Evolutionary conservation across 352 stramenopile genomes (phyloP).

Genomic region (Pythium folliculosum): DNA sequence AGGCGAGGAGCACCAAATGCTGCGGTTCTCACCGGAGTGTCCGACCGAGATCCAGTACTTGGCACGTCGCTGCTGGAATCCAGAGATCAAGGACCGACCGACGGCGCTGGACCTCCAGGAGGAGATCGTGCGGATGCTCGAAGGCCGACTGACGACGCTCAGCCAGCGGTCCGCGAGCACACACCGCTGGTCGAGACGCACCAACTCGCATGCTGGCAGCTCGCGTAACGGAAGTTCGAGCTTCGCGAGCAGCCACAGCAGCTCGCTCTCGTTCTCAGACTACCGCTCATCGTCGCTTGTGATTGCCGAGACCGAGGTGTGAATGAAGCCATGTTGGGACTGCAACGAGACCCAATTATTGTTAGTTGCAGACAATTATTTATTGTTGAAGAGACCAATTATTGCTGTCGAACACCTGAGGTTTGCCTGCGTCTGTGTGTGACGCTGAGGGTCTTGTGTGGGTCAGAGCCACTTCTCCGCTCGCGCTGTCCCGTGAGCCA

Average conservation of each 20-base stretch:
- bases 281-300: constrained; percentile 22
- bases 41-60: constrained; percentile 54
- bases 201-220: constrained; percentile 31
- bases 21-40: constrained; percentile 69
- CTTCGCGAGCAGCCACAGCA: constrained; percentile 26
- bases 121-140: constrained; percentile 66
- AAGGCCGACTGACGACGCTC: constrained; percentile 54
- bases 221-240: constrained; percentile 22
- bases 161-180: constrained; percentile 28
- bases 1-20: constrained; percentile 49
- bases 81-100: constrained; percentile 42
- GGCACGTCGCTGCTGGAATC: constrained; percentile 64
- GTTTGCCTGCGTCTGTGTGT: not conserved
- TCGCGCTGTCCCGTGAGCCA: not conserved
- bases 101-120: constrained; percentile 77
- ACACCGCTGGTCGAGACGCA: constrained; percentile 56
- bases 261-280: constrained; percentile 23
- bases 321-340: constrained; percentile 20
- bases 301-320: constrained; percentile 29
- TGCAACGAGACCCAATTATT: constrained; percentile 5
- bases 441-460: too few relatives aligned
- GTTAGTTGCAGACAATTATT: not conserved
- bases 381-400: not conserved
- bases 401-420: not conserved
- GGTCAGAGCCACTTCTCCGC: not conserved